A percentile compares a stretch with the other conserved stretches of the same genome.
These are phyloP conservation scores for Aspergillus hortae DNA, from an alignment of 2,329 filamentous ascomycete genomes.

Conservation along the genomic window DNA sequence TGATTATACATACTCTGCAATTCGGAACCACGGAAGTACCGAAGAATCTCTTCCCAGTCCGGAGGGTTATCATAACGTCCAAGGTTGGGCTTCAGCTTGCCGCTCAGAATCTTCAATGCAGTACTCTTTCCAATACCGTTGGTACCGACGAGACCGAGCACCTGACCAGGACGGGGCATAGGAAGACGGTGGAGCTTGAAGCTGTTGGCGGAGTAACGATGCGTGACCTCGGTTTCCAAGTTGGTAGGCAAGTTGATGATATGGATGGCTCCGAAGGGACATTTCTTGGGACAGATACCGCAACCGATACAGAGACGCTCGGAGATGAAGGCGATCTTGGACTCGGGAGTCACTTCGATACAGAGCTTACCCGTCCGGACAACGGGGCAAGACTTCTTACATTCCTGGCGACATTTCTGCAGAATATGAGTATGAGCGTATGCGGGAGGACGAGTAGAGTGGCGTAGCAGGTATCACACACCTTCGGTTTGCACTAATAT, in stretches of 20 bases:
- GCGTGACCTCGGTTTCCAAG: constrained; percentile 95
- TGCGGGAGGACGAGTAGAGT: background rate
- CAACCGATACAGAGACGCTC: constrained; percentile 95
- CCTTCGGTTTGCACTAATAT: constrained; percentile 80
- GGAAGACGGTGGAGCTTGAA: constrained; percentile 98
- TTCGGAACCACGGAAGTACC: constrained; percentile 96
- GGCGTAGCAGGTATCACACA: constrained; percentile 36
- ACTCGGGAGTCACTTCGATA: constrained; percentile 85
- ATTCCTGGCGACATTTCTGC: constrained; percentile 97
- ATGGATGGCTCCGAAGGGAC: constrained; percentile 96
- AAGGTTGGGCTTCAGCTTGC: constrained; percentile 97
- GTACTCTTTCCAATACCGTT: constrained; percentile 99
- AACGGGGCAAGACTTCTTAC: constrained; percentile 97
- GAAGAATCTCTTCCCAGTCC: constrained; percentile 98
- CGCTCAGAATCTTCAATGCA: constrained; percentile 96
- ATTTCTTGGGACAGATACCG: constrained; percentile 99
- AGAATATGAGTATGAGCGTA: constrained; percentile 20
- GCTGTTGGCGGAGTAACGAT: constrained; percentile 98
- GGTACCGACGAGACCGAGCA: constrained; percentile 92
- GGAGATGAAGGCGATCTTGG: constrained; percentile 96
- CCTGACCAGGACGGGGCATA: constrained; percentile 91
- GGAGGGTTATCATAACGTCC: constrained; percentile 93
- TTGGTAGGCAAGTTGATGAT: constrained; percentile 99
- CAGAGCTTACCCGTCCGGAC: constrained; percentile 96
- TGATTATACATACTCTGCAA: constrained; percentile 70